Conservation (phyloP, 2,329 filamentous ascomycete genomes). For the Aureobasidium sp. region DNA sequence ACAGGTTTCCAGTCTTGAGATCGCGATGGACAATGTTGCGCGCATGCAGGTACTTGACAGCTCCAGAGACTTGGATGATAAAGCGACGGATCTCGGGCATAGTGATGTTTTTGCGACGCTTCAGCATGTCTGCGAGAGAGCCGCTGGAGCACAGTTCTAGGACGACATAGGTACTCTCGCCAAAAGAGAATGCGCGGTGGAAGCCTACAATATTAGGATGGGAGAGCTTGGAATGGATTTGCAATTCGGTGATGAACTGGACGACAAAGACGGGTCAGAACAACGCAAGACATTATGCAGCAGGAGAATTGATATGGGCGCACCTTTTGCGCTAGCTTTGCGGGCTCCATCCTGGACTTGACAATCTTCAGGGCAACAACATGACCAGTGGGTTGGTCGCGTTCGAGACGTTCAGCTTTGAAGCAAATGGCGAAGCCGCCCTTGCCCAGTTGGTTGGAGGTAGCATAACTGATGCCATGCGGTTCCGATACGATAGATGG, state of each 20-base stretch:
- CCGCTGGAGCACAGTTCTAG: constrained; percentile 93
- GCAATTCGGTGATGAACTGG: constrained; percentile 72
- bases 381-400: constrained; percentile 51
- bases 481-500: constrained; percentile 58
- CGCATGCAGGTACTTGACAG: constrained; percentile 95
- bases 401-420: constrained; percentile 56
- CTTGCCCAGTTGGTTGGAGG: constrained; percentile 68
- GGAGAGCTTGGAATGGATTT: constrained; percentile 96
- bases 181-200: constrained; percentile 84
- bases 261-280: constrained; percentile 12
- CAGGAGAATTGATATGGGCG: neutral
- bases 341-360: constrained; percentile 68
- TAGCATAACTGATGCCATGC: constrained; percentile 64
- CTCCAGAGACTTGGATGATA: constrained; percentile 88
- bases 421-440: constrained; percentile 80
- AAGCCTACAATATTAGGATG: constrained; percentile 96
- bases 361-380: constrained; percentile 75
- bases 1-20: constrained; percentile 96
- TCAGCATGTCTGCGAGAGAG: constrained; percentile 96
- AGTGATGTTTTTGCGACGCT: constrained; percentile 80
- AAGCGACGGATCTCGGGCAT: constrained; percentile 93
- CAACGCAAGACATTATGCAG: neutral
- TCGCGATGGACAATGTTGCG: constrained; percentile 95
- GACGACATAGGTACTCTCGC: constrained; percentile 84
- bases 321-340: constrained; percentile 80